Evolutionary conservation across 228 moss, liverwort and hornwort species (phyloP).

Genomic region (Sphagnum magellanicum): DNA sequence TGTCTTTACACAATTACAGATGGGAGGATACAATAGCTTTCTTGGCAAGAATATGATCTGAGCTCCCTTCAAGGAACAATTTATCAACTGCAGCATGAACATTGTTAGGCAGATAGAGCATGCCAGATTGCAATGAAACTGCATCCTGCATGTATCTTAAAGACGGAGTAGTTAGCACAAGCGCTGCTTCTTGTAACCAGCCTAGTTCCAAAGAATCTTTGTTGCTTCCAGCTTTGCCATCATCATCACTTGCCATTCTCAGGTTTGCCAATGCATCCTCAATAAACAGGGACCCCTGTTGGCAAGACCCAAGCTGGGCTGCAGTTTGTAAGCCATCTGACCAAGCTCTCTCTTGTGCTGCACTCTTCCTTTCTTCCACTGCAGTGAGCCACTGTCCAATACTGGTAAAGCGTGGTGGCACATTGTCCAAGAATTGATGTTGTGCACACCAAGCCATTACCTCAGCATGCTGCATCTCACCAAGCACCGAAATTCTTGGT

Average conservation of each 20-base stretch:
- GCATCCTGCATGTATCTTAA: no score
- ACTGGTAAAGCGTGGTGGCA: conserved; percentile 58
- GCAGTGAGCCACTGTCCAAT: conserved; percentile 61
- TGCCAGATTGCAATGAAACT: no score
- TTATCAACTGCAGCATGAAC: no score
- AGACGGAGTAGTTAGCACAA: no score
- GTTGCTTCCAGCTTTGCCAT: conserved; percentile 31
- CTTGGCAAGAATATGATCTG: no score
- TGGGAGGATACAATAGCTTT: no score
- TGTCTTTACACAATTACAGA: no score
- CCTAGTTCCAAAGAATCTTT: conserved; percentile 63
- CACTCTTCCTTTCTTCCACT: conserved; percentile 68
- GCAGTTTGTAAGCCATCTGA: conserved; percentile 42
- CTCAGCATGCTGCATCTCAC: conserved; percentile 73
- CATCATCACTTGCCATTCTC: conserved; percentile 55
- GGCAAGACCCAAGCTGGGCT: conserved; percentile 45
- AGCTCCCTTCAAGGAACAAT: no score
- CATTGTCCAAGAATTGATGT: conserved; percentile 68
- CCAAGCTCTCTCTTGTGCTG: conserved; percentile 79
- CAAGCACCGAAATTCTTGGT: not conserved
- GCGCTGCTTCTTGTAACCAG: conserved; percentile 27
- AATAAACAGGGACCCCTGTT: conserved; percentile 74
- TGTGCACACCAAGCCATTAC: conserved; percentile 94
- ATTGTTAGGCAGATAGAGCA: no score
- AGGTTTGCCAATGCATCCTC: conserved; percentile 89